Evolutionary conservation across 2,329 filamentous ascomycete species (phyloP).

Genomic region (Nothomitra cinnamomea): DNA sequence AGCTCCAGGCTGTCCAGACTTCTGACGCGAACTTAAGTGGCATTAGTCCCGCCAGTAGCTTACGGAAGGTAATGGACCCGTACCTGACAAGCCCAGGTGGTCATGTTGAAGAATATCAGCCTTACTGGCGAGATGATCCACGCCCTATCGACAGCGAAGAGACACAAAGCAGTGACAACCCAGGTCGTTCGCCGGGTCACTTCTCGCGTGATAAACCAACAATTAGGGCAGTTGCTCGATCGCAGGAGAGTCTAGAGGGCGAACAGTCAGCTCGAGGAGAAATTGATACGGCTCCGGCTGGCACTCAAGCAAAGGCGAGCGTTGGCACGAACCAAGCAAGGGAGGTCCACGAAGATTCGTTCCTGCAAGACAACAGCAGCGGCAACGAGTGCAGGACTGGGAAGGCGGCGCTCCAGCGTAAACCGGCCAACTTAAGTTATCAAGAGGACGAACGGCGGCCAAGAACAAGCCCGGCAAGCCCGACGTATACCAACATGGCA

Average conservation of each 20-base stretch:
- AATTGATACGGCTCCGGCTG: background rate
- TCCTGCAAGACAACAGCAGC: constrained; percentile 19
- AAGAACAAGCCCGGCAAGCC: constrained; percentile 12
- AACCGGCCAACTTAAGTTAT: background rate
- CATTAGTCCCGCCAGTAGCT: constrained; percentile 19
- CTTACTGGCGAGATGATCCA: background rate
- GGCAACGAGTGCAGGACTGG: constrained; percentile 17
- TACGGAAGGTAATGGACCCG: constrained; percentile 6
- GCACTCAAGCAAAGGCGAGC: background rate
- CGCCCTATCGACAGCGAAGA: background rate
- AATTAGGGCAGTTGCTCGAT: background rate
- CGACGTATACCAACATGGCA: background rate
- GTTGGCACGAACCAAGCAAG: background rate
- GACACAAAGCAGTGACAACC: background rate
- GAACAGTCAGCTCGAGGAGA: background rate
- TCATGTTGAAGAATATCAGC: constrained; percentile 1
- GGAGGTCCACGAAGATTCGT: constrained; percentile 17
- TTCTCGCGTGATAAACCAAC: background rate
- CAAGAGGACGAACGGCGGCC: constrained; percentile 8
- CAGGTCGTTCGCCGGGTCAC: background rate
- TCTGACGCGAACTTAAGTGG: constrained; percentile 8
- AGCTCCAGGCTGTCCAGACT: constrained; percentile 20
- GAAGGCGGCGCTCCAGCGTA: background rate
- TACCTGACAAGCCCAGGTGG: constrained; percentile 5
- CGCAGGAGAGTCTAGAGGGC: background rate